Evolutionary conservation across 495 filamentous ascomycete genomes (phyloP).

Genomic region (Wilcoxina mikolae): DNA sequence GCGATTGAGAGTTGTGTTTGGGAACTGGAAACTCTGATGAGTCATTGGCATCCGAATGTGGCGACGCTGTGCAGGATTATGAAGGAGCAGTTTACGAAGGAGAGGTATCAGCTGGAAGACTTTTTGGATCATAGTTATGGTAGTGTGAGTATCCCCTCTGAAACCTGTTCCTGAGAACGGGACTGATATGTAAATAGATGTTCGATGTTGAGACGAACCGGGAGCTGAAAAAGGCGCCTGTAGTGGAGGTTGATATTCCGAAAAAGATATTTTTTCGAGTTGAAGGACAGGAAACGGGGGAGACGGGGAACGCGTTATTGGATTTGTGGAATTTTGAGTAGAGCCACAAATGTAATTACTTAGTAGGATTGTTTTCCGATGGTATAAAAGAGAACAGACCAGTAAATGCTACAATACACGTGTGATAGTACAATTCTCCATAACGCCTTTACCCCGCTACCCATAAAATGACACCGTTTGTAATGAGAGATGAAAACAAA

Average conservation of each 20-base stretch:
- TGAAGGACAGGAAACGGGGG: constrained; percentile 29
- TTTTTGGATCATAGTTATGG: constrained; percentile 91
- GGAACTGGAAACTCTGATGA: constrained; percentile 80
- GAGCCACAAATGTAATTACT: constrained; percentile 7
- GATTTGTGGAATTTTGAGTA: constrained; percentile 23
- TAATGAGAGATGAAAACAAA: no score
- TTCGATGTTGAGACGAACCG: constrained; percentile 68
- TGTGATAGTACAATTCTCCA: no score
- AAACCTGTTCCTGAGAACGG: not conserved
- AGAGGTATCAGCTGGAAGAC: constrained; percentile 80
- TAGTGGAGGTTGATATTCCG: constrained; percentile 86
- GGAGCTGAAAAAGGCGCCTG: constrained; percentile 67
- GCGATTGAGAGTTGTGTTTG: constrained; percentile 89
- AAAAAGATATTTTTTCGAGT: constrained; percentile 63
- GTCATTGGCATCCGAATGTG: constrained; percentile 94
- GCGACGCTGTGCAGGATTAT: constrained; percentile 87
- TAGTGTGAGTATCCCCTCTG: constrained; percentile 45
- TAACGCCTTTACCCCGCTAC: no score
- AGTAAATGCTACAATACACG: no score
- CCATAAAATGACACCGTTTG: no score
- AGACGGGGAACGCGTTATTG: constrained; percentile 11
- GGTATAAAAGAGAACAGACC: no score
- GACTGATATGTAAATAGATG: constrained; percentile 37
- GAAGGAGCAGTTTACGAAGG: constrained; percentile 94
- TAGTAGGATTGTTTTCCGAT: no score